Conservation (phyloP, 176 grass and related monocot genomes). For the Triticum turgidum region DNA sequence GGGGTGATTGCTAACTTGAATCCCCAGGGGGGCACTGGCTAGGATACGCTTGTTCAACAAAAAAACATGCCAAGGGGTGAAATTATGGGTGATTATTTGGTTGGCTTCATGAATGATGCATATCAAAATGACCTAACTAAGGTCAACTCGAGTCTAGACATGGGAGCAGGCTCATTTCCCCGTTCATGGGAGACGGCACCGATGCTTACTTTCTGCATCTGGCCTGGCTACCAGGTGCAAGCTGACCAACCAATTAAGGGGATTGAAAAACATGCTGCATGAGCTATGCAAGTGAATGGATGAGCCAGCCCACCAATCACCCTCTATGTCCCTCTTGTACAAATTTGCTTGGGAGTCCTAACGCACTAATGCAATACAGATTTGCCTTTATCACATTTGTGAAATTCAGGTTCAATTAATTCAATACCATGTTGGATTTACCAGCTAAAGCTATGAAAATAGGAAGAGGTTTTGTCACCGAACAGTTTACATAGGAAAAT, state of each 20-base stretch:
- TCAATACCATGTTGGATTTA: background rate
- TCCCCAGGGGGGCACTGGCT: background rate
- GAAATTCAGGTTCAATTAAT: background rate
- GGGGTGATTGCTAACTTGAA: background rate
- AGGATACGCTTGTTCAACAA: background rate
- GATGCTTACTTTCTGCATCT: background rate
- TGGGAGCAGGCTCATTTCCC: background rate
- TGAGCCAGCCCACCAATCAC: background rate
- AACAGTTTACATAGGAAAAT: background rate
- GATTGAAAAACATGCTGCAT: background rate
- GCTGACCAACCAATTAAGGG: constrained; percentile 2
- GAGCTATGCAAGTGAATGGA: background rate
- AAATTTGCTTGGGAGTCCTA: background rate
- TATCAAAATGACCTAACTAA: background rate
- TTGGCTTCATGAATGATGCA: background rate
- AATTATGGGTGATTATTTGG: background rate
- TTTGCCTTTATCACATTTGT: background rate
- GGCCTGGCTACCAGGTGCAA: background rate
- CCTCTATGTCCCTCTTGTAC: background rate
- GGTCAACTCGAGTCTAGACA: background rate
- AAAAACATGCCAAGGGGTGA: background rate
- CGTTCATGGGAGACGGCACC: background rate
- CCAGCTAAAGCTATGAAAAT: constrained; percentile 13
- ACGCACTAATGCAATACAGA: background rate
- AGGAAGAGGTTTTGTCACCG: background rate